Evolutionary conservation across 2,329 filamentous ascomycete genomes (phyloP).

Genomic region (Cladosporium oxysporum): DNA sequence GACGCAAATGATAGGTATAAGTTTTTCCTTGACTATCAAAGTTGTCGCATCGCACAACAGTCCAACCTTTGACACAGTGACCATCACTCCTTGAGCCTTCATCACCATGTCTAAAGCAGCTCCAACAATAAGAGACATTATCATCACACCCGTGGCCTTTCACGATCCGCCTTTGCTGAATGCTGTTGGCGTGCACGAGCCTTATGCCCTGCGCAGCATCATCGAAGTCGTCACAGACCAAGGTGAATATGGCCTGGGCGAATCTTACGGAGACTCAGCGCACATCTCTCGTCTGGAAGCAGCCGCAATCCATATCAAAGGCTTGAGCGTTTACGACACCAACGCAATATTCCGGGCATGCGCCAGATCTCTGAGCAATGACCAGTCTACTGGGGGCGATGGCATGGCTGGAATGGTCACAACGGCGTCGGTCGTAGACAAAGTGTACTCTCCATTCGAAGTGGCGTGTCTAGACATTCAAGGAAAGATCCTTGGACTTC

Average conservation of each 20-base stretch:
- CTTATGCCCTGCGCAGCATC: slow-evolving; percentile 13
- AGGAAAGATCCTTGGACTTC: background rate
- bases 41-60: background rate
- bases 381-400: slow-evolving; percentile 8
- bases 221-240: slow-evolving; percentile 15
- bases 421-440: slow-evolving; percentile 9
- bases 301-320: background rate
- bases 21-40: background rate
- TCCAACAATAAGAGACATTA: background rate
- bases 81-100: background rate
- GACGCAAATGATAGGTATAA: background rate
- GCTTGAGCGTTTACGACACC: background rate
- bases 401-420: slow-evolving; percentile 16
- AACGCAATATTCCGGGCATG: background rate
- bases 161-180: slow-evolving; percentile 16
- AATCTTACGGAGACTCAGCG: slow-evolving; percentile 17
- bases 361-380: background rate
- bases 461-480: slow-evolving; percentile 10
- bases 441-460: slow-evolving; percentile 14
- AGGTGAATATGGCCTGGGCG: slow-evolving; percentile 7
- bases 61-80: background rate
- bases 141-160: slow-evolving; percentile 16
- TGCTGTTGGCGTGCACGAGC: slow-evolving; percentile 17
- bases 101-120: background rate
- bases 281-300: slow-evolving; percentile 13